phyloP scores from a whole-genome alignment of 306 rosid species.

The Begonia fuchsioides region DNA sequence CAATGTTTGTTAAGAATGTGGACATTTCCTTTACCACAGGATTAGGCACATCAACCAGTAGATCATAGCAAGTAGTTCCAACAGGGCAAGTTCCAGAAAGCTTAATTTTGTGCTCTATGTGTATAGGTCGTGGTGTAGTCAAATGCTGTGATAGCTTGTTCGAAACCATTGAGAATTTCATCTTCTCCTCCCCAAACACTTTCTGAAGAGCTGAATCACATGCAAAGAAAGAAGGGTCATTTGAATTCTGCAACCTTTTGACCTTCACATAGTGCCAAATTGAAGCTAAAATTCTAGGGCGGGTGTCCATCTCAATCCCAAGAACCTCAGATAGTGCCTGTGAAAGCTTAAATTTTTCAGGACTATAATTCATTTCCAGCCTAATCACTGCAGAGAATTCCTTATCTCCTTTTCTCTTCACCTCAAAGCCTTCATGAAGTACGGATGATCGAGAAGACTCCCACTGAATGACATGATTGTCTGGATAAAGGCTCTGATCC shows the following conservation, averaged over 20 bases:
- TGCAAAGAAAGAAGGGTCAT: constrained; percentile 66
- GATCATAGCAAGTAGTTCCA: constrained; percentile 71
- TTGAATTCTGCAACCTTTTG: constrained; percentile 65
- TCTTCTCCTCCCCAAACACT: constrained; percentile 88
- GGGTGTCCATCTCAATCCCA: constrained; percentile 75
- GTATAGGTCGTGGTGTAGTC: constrained; percentile 63
- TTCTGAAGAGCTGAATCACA: constrained; percentile 80
- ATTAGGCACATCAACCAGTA: constrained; percentile 75
- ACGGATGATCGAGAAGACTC: constrained; percentile 56
- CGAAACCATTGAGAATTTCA: constrained; percentile 55
- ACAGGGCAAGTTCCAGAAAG: constrained; percentile 78
- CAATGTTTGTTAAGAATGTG: constrained; percentile 51
- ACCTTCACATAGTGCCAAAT: constrained; percentile 86
- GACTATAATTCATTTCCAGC: constrained; percentile 51
- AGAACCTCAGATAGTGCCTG: constrained; percentile 47
- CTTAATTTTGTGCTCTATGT: constrained; percentile 70
- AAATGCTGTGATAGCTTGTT: constrained; percentile 74
- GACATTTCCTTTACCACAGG: constrained; percentile 57
- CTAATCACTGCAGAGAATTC: constrained; percentile 65
- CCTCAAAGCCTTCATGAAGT: constrained; percentile 79
- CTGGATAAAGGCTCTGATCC: constrained; percentile 74
- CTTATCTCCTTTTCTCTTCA: constrained; percentile 84
- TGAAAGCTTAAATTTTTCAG: constrained; percentile 72
- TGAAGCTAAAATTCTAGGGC: constrained; percentile 71
- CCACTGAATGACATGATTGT: constrained; percentile 66